A percentile compares a stretch with the other conserved stretches of the same genome.
phyloP scores from a whole-genome alignment of 2,329 filamentous ascomycete species.

The Calonectria leucothoes region DNA sequence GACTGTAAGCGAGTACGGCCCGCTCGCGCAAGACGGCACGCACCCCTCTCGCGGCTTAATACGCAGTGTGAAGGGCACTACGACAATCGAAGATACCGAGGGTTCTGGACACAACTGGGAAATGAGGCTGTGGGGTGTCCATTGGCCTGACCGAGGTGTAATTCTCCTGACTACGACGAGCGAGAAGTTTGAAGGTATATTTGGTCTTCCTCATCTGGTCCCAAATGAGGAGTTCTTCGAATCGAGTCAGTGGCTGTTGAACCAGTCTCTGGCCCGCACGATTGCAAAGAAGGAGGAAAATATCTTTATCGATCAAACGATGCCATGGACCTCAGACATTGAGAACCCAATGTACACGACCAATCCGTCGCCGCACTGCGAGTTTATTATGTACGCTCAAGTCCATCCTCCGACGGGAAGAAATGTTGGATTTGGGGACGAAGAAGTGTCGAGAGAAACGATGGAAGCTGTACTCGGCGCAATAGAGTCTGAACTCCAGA shows the following conservation, averaged over 20 bases:
- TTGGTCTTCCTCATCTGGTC: constrained; percentile 86
- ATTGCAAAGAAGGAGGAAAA: constrained; percentile 73
- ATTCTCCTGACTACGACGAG: constrained; percentile 89
- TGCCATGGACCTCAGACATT: constrained; percentile 82
- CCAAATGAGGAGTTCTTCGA: constrained; percentile 67
- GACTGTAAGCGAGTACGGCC: constrained; percentile 58
- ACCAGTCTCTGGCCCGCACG: constrained; percentile 75
- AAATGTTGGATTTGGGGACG: constrained; percentile 46
- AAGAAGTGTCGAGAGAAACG: constrained; percentile 45
- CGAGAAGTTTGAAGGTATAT: constrained; percentile 93
- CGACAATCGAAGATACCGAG: constrained; percentile 79
- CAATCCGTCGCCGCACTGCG: constrained; percentile 79
- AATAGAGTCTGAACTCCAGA: constrained; percentile 72
- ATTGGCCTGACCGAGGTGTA: constrained; percentile 84
- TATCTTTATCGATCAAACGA: constrained; percentile 65
- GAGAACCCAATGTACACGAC: constrained; percentile 70
- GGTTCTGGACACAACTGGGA: constrained; percentile 79
- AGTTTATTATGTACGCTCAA: constrained; percentile 89
- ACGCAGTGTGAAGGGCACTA: constrained; percentile 75
- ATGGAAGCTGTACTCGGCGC: constrained; percentile 56
- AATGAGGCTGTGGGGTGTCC: constrained; percentile 83
- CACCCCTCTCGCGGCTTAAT: constrained; percentile 64
- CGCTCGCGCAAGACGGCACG: constrained; percentile 47
- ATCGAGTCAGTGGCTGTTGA: constrained; percentile 73
- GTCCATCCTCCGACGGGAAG: constrained; percentile 67